Percentiles rank a stretch among this genome's conserved stretches.
These are phyloP conservation scores for Fusarium paranaense DNA, from an alignment of 2,329 filamentous ascomycete genomes.

Conservation along the genomic window DNA sequence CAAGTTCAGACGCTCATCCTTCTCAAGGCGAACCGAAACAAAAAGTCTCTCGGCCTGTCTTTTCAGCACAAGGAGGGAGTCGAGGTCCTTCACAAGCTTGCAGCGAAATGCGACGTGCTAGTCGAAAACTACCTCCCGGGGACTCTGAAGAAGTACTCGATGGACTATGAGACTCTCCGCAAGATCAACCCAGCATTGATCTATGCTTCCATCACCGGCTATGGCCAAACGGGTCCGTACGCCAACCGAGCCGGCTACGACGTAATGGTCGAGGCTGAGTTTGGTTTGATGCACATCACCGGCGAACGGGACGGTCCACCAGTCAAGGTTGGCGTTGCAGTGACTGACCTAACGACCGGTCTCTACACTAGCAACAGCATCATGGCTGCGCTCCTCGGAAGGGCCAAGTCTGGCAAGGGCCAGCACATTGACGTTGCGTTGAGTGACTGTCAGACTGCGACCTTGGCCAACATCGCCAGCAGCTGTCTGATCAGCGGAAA, in stretches of 20 bases:
- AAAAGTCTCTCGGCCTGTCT: slow-evolving; percentile 91
- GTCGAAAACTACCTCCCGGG: slow-evolving; percentile 98
- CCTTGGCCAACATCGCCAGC: slow-evolving; percentile 93
- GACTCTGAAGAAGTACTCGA: slow-evolving; percentile 86
- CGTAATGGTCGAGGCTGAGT: slow-evolving; percentile 99
- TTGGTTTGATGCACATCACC: slow-evolving; percentile 98
- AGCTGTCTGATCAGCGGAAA: slow-evolving; percentile 90
- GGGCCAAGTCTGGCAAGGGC: slow-evolving; percentile 79
- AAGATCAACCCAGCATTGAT: slow-evolving; percentile 88
- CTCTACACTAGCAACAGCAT: slow-evolving; percentile 95
- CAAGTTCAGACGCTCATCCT: slow-evolving; percentile 26
- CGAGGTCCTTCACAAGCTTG: slow-evolving; percentile 87
- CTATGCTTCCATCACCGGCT: slow-evolving; percentile 96
- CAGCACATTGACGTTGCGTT: slow-evolving; percentile 94
- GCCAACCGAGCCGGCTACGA: slow-evolving; percentile 91
- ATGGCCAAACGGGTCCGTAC: slow-evolving; percentile 95
- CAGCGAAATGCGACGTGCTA: slow-evolving; percentile 86
- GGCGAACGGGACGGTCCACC: slow-evolving; percentile 88
- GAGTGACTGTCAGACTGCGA: slow-evolving; percentile 95
- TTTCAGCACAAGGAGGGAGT: slow-evolving; percentile 89
- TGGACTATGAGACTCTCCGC: slow-evolving; percentile 86
- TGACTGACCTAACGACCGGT: slow-evolving; percentile 95
- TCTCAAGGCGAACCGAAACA: slow-evolving; percentile 90
- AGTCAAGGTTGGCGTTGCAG: slow-evolving; percentile 96
- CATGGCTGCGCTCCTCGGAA: slow-evolving; percentile 88